Evolutionary conservation across 2,329 filamentous ascomycete species (phyloP), one percentile per base, ranked within the genome.

Genomic region (Arachnomyces sp.): DNA sequence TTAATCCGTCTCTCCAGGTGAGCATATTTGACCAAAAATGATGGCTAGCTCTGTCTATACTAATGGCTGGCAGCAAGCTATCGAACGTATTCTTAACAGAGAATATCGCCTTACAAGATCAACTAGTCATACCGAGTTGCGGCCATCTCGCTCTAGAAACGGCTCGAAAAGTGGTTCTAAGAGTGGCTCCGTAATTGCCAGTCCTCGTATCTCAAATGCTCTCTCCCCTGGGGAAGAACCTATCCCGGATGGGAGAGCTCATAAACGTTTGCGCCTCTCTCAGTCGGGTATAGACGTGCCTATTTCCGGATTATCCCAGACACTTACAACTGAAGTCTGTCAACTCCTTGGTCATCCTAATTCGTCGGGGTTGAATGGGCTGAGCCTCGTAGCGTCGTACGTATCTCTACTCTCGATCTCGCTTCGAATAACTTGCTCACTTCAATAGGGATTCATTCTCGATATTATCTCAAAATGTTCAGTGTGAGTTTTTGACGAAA

Each of bases 401-500:
- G 73, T 67, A 28, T 9, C 29, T 28, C 9, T 35, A 30, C 17
- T 13, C 13, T 20, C 11, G 28, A n/a, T 25, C 16, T 16, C 20
- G 11, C 11, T 11, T 8, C 25, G 33, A 13, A 31, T 35, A 14
- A 29, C 18, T 36, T 9, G 33, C 39, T 34, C 48, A 44, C 36
- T 36, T 41, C 45, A 34, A 44, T 53, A 66, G 67, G 42, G 42
- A 53, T 43, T 54, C 54, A 15, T 79, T 79, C 51, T 50, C 65
- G 9, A 53, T 58, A 11, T 57, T 77, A 3, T 49, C 66, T 12
- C 72, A 78, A 43, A 43, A 60, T 6, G 62, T 70, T 16, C 72
- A 76, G 52, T 76, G 71, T 48, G 65, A 67, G 28, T 60, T 71
- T 7, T 61, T 84, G 31, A 64, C 76, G 29, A 55, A 72, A 8